Evolutionary conservation across 805 yeast species (phyloP), one percentile per base, ranked within the genome.

Genomic region (Barnettozyma vustinii): DNA sequence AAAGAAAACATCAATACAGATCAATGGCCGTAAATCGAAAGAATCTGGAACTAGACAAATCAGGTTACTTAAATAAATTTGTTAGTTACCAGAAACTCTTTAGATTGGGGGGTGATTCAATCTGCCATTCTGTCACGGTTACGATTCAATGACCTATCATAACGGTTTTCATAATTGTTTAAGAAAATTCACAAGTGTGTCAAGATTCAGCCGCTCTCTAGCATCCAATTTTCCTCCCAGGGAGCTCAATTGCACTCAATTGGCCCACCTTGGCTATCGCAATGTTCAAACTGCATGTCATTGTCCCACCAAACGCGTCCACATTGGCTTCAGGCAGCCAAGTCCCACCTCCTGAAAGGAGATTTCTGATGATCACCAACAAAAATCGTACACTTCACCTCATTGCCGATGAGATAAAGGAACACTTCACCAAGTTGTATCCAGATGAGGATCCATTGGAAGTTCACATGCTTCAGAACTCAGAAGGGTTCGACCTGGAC

Each of bases 401-500:
- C 1, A 74, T 85, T 13, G 72, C 81, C 18, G 64, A 69, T 5
- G 88, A 81, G 48, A 74, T 87, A 20, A 60, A 69, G n/a, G 63
- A 62, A 7, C 72, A 88, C 50, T 83, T 80, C 59, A 61, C 70
- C 33, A 81, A 79, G 59, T 68, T 87, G 45, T 87, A 87, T 54
- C 92, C 94, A 0, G 72, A 73, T 21, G 81, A 76, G 44, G 78
- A 74, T 5, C 74, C 75, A 1, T 61, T 86, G 19, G 71, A 71
- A 5, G 76, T 87, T 36, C 67, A 73, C 15, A 76, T 77, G 45
- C 65, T 87, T 7, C 94, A 86, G 59, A 91, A 87, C 62, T 65
- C 64, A 39, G 75, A 79, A 51, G 75, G 75, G 49, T 85, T 91
- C 56, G 95, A 87, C 61, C 67, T 87, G 49, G 96, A 87, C 63